phyloP scores from a whole-genome alignment of 345 rosid species.

The Ceriops zippeliana region DNA sequence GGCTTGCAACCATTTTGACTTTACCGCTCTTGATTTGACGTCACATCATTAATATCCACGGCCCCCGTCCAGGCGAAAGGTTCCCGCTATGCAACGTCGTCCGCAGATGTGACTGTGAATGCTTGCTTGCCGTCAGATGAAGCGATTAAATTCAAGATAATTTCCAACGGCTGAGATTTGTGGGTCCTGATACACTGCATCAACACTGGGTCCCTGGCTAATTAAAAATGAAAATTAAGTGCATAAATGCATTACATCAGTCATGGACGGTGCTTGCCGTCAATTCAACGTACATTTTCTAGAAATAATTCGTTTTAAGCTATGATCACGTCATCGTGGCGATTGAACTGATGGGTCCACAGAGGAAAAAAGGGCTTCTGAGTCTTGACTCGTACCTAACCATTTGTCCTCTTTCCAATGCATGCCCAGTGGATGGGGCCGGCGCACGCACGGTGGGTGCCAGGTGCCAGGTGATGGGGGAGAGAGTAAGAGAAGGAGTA shows the following conservation, averaged over 20 bases:
- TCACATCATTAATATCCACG: background rate
- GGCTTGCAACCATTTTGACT: background rate
- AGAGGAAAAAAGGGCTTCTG: too few species aligned
- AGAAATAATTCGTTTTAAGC: too few species aligned
- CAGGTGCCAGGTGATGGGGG: too few species aligned
- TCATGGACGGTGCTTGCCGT: background rate
- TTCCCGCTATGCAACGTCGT: constrained; percentile 15
- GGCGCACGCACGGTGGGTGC: too few species aligned
- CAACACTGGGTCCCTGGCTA: background rate
- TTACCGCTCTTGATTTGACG: background rate
- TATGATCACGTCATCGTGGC: too few species aligned
- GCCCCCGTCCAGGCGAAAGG: constrained; percentile 14
- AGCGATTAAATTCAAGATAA: background rate
- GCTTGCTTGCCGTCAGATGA: background rate
- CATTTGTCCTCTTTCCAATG: too few species aligned
- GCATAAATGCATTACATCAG: background rate
- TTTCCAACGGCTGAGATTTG: constrained; percentile 16
- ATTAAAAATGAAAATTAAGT: background rate
- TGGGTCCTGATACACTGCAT: constrained; percentile 31
- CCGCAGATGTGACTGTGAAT: background rate
- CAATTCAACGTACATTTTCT: too few species aligned
- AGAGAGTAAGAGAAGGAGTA: too few species aligned
- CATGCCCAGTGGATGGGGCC: too few species aligned
- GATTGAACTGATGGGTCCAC: too few species aligned
- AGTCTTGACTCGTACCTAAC: too few species aligned